Evolutionary conservation across 2,329 filamentous ascomycete genomes (phyloP).

Genomic region (Herpomyces periplanetae): DNA sequence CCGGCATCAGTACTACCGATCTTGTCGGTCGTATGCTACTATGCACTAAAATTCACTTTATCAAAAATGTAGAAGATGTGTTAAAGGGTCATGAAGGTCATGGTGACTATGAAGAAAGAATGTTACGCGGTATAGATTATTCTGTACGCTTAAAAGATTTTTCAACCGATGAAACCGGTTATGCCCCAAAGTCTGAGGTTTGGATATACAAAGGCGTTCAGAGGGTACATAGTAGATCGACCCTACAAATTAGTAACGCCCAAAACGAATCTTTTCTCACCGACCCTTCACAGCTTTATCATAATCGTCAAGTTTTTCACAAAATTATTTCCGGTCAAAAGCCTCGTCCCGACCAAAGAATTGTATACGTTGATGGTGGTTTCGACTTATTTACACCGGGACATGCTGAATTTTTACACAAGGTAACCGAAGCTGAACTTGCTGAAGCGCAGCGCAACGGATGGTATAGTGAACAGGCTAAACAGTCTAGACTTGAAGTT

Average conservation of each 20-base stretch:
- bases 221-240: too few relatives aligned
- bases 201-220: too few relatives aligned
- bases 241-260: slow-evolving; percentile 21
- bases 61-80: slow-evolving; percentile 29
- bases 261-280: slow-evolving; percentile 8
- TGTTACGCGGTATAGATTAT: slow-evolving; percentile 23
- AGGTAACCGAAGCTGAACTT: slow-evolving; percentile 33
- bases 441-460: slow-evolving; percentile 21
- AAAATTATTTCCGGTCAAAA: slow-evolving; percentile 27
- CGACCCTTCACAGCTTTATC: slow-evolving; percentile 8
- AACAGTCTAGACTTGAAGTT: slow-evolving; percentile 19
- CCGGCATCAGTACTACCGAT: slow-evolving; percentile 84
- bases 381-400: slow-evolving; percentile 90
- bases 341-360: slow-evolving; percentile 32
- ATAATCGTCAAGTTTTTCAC: slow-evolving; percentile 11
- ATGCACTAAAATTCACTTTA: slow-evolving; percentile 76
- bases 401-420: slow-evolving; percentile 68
- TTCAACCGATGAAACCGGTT: slow-evolving; percentile 46
- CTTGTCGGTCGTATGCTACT: slow-evolving; percentile 91
- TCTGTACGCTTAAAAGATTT: slow-evolving; percentile 40
- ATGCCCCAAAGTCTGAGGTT: slow-evolving; percentile 36
- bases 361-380: slow-evolving; percentile 82
- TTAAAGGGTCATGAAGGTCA: slow-evolving; percentile 30
- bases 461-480: slow-evolving; percentile 29
- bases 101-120: slow-evolving; percentile 24